Evolutionary conservation across 139 green algal species (phyloP).

Genomic region (Spirogloea muscicola): DNA sequence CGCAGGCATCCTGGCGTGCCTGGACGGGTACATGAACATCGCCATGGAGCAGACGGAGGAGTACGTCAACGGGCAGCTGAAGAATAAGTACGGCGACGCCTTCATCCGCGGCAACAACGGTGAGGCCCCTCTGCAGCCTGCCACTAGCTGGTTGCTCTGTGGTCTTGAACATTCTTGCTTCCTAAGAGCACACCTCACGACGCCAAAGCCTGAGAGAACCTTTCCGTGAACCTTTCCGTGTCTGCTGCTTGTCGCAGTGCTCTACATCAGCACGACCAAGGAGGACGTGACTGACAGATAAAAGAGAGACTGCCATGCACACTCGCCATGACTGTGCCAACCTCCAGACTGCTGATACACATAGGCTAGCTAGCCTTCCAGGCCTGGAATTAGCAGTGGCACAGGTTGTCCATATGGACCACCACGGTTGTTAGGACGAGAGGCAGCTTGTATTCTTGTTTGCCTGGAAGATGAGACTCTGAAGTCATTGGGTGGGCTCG

Average conservation of each 20-base stretch:
- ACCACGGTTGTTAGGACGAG: too few species aligned
- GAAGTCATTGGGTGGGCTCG: too few species aligned
- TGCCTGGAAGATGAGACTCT: too few species aligned
- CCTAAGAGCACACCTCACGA: not conserved
- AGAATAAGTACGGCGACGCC: constrained; percentile 98
- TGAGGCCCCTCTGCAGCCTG: too few species aligned
- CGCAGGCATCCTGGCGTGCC: constrained; percentile 85
- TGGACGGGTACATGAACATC: constrained; percentile 99
- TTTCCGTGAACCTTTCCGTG: not conserved
- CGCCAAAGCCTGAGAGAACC: not conserved
- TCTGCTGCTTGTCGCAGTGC: not conserved
- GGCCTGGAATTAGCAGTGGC: too few species aligned
- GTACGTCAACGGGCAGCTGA: constrained; percentile 97
- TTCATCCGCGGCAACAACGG: constrained; percentile 99
- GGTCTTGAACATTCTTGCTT: not conserved
- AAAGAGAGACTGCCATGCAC: too few species aligned
- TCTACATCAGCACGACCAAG: constrained; percentile 8
- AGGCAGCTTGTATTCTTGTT: too few species aligned
- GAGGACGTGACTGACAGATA: too few species aligned
- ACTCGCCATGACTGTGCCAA: too few species aligned
- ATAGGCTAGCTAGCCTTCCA: too few species aligned
- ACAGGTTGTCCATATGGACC: too few species aligned
- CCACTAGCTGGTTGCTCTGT: not conserved
- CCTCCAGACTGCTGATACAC: too few species aligned
- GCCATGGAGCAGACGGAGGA: constrained; percentile 99